A percentile compares a stretch with the other conserved stretches of the same genome.
Evolutionary conservation across 345 rosid species (phyloP).

Genomic region (Moricandia arvensis): DNA sequence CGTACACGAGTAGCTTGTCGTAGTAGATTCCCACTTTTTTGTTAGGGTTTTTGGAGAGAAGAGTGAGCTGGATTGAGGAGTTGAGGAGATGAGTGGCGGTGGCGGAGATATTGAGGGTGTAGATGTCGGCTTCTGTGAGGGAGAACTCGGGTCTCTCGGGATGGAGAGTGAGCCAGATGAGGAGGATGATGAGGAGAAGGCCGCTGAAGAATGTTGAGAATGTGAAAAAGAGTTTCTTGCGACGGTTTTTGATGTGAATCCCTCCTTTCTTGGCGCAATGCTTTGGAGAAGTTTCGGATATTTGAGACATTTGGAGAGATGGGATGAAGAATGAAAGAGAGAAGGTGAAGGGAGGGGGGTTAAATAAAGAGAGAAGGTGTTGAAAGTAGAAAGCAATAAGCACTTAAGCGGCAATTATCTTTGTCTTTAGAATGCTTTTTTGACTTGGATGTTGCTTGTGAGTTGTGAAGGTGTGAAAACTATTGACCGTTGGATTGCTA

Average conservation of each 20-base stretch:
- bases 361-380: conserved; percentile 10
- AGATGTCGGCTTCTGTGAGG: conserved; percentile 57
- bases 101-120: conserved; percentile 61
- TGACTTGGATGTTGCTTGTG: conserved; percentile 28
- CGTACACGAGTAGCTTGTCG: conserved; percentile 60
- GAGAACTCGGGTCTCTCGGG: conserved; percentile 75
- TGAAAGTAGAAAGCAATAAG: conserved; percentile 34
- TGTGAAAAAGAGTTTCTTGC: conserved; percentile 59
- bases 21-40: conserved; percentile 78
- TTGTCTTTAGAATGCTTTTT: conserved; percentile 26
- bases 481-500: conserved; percentile 24
- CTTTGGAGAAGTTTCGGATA: conserved; percentile 57
- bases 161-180: conserved; percentile 70
- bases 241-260: conserved; percentile 38
- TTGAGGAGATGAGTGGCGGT: conserved; percentile 63
- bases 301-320: conserved; percentile 66
- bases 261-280: conserved; percentile 65
- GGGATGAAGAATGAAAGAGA: conserved; percentile 3
- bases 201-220: conserved; percentile 50
- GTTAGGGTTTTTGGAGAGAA: conserved; percentile 65
- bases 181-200: conserved; percentile 52
- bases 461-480: conserved; percentile 18
- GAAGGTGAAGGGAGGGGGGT: neutral
- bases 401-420: conserved; percentile 28
- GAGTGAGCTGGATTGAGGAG: conserved; percentile 74